Conservation (phyloP, 2,329 filamentous ascomycete genomes). For the Triangularia verruculosa region DNA sequence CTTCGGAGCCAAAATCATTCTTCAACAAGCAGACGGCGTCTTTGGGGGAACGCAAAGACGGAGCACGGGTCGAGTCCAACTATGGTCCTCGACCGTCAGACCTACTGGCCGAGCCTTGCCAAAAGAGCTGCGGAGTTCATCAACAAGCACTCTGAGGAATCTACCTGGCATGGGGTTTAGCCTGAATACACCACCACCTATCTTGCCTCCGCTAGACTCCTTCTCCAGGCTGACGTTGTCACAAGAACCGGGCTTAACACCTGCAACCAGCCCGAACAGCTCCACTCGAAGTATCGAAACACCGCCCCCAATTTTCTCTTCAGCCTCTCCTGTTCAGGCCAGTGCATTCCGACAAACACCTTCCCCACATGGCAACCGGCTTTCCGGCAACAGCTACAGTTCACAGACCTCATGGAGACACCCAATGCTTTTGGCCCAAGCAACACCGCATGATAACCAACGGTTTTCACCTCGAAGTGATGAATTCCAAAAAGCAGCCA, state of each 20-base stretch:
- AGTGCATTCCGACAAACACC: background rate
- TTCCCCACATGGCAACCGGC: background rate
- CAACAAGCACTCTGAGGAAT: background rate
- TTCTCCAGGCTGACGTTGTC: conserved; percentile 10
- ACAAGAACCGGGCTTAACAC: background rate
- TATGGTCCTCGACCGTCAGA: conserved; percentile 18
- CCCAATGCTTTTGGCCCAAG: background rate
- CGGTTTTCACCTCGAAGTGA: background rate
- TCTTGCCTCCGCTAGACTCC: background rate
- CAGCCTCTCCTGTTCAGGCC: background rate
- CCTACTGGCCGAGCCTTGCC: conserved; percentile 1
- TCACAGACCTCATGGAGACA: background rate
- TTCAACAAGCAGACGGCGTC: conserved; percentile 4
- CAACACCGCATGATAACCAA: background rate
- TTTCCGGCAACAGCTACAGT: background rate
- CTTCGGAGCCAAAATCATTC: conserved; percentile 7
- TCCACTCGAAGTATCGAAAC: conserved; percentile 3
- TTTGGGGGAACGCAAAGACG: conserved; percentile 11
- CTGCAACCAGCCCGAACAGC: conserved; percentile 1
- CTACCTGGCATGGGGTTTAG: background rate
- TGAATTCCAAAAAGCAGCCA: background rate
- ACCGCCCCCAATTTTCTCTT: background rate
- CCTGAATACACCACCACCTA: background rate
- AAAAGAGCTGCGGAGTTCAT: background rate
- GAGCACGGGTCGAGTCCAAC: conserved; percentile 14